These are phyloP conservation scores for Rhizopogon vesiculosus DNA, from an alignment of 768 basidiomycete species.

Conservation along the genomic window DNA sequence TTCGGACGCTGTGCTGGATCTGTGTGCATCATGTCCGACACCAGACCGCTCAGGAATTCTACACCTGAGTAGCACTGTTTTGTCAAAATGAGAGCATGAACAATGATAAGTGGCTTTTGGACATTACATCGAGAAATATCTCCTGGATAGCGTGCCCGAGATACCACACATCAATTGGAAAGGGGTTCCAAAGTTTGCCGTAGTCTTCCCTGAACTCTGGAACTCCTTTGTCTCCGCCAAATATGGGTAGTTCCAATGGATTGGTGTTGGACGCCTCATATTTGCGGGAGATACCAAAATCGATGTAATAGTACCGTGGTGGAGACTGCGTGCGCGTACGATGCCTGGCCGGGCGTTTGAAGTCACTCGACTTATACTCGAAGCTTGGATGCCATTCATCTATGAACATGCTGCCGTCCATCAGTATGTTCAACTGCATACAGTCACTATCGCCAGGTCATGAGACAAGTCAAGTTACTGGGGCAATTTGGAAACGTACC, in stretches of 20 bases:
- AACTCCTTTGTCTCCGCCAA: slow-evolving; percentile 37
- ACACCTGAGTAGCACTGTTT: slow-evolving; percentile 3
- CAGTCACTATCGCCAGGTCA: slow-evolving; percentile 24
- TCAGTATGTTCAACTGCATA: slow-evolving; percentile 28
- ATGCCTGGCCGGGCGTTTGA: slow-evolving; percentile 18
- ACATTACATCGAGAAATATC: slow-evolving; percentile 27
- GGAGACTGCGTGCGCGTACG: slow-evolving; percentile 25
- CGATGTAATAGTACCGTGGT: slow-evolving; percentile 29
- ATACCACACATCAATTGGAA: slow-evolving; percentile 40
- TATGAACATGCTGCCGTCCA: slow-evolving; percentile 24
- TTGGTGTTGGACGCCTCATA: slow-evolving; percentile 21
- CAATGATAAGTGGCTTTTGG: background rate
- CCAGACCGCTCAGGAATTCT: slow-evolving; percentile 23
- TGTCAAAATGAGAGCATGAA: background rate
- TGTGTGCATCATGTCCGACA: slow-evolving; percentile 29
- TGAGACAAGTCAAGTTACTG: background rate
- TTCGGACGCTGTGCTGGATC: slow-evolving; percentile 28
- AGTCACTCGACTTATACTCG: background rate
- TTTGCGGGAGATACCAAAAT: slow-evolving; percentile 30
- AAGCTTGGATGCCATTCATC: slow-evolving; percentile 20
- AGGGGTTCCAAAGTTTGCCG: slow-evolving; percentile 29
- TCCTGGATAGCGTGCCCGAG: slow-evolving; percentile 33
- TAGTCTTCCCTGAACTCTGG: slow-evolving; percentile 32
- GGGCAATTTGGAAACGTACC: slow-evolving; percentile 16
- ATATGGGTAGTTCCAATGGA: slow-evolving; percentile 23